Evolutionary conservation across 257 asterid species (phyloP).

Genomic region (Eucommia ulmoides): DNA sequence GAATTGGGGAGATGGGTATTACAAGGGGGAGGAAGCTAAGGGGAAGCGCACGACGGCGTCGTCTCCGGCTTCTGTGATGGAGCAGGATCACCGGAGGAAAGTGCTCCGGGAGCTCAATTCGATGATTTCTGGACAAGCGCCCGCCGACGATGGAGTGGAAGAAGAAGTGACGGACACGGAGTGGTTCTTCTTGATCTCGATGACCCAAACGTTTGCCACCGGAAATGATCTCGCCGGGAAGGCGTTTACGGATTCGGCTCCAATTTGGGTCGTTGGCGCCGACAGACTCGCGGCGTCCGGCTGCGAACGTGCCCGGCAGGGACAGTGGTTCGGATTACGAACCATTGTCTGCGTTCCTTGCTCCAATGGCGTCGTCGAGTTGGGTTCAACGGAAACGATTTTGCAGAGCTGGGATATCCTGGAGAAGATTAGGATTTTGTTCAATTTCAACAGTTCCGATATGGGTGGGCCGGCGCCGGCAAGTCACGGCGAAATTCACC

Average conservation of each 20-base stretch:
- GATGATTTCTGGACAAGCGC: conserved; percentile 12
- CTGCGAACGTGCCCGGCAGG: conserved; percentile 17
- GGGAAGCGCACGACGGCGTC: conserved; percentile 6
- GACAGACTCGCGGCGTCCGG: conserved; percentile 11
- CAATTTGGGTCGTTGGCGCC: conserved; percentile 19
- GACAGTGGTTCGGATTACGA: conserved; percentile 13
- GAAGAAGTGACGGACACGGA: conserved; percentile 22
- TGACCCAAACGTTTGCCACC: conserved; percentile 13
- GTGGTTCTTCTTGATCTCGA: conserved; percentile 23
- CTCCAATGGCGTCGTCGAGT: conserved; percentile 21
- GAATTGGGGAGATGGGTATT: conserved; percentile 29
- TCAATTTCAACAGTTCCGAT: conserved; percentile 12
- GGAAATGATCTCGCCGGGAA: conserved; percentile 21
- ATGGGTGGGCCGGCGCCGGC: conserved; percentile 1
- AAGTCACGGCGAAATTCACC: conserved; percentile 10
- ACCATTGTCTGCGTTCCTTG: conserved; percentile 21
- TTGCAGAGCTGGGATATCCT: conserved; percentile 13
- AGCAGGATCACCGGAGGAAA: conserved; percentile 21
- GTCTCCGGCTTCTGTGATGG: conserved; percentile 8
- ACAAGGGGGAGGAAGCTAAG: conserved; percentile 22
- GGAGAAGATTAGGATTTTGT: conserved; percentile 18
- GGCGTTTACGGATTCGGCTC: conserved; percentile 16
- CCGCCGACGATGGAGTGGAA: conserved; percentile 18
- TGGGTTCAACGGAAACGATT: conserved; percentile 22
- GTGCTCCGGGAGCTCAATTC: conserved; percentile 24